phyloP scores from a whole-genome alignment of 176 grass and related monocot species.

The Raddia distichophylla region DNA sequence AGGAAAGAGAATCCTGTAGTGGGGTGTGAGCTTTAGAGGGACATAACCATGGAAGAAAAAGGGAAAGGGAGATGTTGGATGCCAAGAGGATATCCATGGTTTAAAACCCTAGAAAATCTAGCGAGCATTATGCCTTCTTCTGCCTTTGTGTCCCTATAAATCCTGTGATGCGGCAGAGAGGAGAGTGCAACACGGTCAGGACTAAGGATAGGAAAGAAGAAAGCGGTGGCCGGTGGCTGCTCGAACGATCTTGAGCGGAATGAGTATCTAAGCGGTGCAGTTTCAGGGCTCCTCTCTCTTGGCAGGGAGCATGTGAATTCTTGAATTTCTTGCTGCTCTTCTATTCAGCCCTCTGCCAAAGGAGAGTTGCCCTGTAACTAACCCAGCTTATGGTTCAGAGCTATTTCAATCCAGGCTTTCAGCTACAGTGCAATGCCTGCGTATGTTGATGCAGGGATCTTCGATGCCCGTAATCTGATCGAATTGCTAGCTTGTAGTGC shows the following conservation, averaged over 20 bases:
- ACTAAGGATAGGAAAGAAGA: background rate
- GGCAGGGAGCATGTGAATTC: slow-evolving; percentile 47
- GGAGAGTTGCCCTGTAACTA: slow-evolving; percentile 76
- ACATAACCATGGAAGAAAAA: slow-evolving; percentile 37
- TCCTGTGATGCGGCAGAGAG: slow-evolving; percentile 36
- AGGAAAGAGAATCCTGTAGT: slow-evolving; percentile 55
- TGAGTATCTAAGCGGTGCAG: slow-evolving; percentile 40
- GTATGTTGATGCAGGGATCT: background rate
- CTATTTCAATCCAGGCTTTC: background rate
- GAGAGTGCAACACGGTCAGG: slow-evolving; percentile 19
- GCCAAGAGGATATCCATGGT: slow-evolving; percentile 70
- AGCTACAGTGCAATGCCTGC: slow-evolving; percentile 1
- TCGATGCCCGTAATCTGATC: background rate
- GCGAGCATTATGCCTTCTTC: slow-evolving; percentile 42
- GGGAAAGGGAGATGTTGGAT: slow-evolving; percentile 50
- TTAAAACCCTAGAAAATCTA: slow-evolving; percentile 47
- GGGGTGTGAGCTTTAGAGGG: slow-evolving; percentile 35
- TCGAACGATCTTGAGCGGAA: slow-evolving; percentile 11
- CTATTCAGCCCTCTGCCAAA: slow-evolving; percentile 54
- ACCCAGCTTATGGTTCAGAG: slow-evolving; percentile 41
- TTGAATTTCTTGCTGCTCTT: slow-evolving; percentile 15
- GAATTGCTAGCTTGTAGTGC: background rate
- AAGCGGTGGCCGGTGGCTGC: background rate
- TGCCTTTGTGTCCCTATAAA: slow-evolving; percentile 53
- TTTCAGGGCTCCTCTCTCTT: slow-evolving; percentile 67